Conservation (phyloP, 2,329 filamentous ascomycete genomes). For the Celoporthe dispersa region DNA sequence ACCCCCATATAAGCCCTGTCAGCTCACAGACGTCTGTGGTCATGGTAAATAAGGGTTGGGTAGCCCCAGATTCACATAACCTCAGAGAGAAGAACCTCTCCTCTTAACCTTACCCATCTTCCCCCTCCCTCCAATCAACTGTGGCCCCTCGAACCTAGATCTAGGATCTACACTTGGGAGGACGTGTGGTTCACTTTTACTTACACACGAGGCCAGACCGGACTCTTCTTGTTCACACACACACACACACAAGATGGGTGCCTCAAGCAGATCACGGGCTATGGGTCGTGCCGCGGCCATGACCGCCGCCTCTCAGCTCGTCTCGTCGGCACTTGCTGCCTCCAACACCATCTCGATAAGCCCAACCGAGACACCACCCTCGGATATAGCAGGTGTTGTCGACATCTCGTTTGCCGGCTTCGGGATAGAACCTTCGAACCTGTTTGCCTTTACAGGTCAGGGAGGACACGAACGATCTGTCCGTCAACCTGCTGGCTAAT, state of each 20-base stretch:
- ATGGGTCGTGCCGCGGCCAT: slow-evolving; percentile 19
- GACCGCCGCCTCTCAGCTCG: slow-evolving; percentile 15
- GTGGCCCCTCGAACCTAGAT: background rate
- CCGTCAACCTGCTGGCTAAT: slow-evolving; percentile 53
- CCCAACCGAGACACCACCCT: slow-evolving; percentile 20
- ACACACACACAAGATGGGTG: slow-evolving; percentile 16
- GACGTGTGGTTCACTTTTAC: background rate
- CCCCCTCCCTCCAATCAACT: background rate
- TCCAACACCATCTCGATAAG: slow-evolving; percentile 16
- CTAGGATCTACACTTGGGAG: background rate
- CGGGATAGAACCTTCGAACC: slow-evolving; percentile 56
- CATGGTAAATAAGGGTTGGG: background rate
- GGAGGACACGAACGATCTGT: slow-evolving; percentile 47
- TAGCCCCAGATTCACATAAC: background rate
- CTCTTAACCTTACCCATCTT: background rate
- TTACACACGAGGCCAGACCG: background rate
- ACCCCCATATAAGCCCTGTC: background rate
- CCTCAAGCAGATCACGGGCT: slow-evolving; percentile 17
- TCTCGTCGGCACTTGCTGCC: slow-evolving; percentile 24
- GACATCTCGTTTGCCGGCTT: slow-evolving; percentile 53
- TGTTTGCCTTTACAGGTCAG: slow-evolving; percentile 54
- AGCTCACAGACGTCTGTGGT: background rate
- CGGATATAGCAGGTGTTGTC: slow-evolving; percentile 33
- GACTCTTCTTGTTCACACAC: no score
- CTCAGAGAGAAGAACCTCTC: background rate